Evolutionary conservation across 2,329 filamentous ascomycete genomes (phyloP), one percentile per base, ranked within the genome.

Genomic region (Ophiostoma sp.): DNA sequence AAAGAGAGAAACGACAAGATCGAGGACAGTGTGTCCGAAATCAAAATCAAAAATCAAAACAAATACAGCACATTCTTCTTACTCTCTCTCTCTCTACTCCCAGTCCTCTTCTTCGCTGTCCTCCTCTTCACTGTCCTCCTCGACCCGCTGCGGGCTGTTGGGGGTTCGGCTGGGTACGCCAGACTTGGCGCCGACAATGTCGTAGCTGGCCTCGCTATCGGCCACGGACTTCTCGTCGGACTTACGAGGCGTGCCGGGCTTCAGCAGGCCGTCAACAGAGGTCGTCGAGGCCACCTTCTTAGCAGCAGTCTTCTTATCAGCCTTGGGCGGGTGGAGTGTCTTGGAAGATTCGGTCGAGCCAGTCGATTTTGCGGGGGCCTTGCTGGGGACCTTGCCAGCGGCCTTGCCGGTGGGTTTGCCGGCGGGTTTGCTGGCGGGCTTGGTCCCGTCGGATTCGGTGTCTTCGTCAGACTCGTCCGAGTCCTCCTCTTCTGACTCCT

Each of bases 201-300:
- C 96, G 81, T 99, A 99, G 83, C 94, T 97, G 22, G 93, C 93
- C 78, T 99, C 96, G 80, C 95, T 98, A 78, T 96, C 96, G 8
- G 94, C 90, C 77, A 96, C 93, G 33, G 93, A 97, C 81, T 95
- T 94, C 81, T 94, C 92, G 79, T 97, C 94, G 33, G 94, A 97
- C 78, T 87, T 89, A 66, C 93, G 91, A 22, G 90, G 84, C 77
- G 92, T 82, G 3, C 61, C 19, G 33, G 90, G 87, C 81, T 93
- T 93, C 66, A 89, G 84, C n/a, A 79, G 61, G 79, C 79, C 75
- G 83, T 75, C 76, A 79, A 77, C 73, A 80, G 74, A 45, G 15
- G 70, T 28, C 19, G 70, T 64, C 57, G 55, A 59, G 78, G 63
- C 36, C 2, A 11, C 28, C 45, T 25, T 42, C 25, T 61, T 36